phyloP scores from a whole-genome alignment of 192 early-diverging fungal species.

The Pilaira anomala region DNA sequence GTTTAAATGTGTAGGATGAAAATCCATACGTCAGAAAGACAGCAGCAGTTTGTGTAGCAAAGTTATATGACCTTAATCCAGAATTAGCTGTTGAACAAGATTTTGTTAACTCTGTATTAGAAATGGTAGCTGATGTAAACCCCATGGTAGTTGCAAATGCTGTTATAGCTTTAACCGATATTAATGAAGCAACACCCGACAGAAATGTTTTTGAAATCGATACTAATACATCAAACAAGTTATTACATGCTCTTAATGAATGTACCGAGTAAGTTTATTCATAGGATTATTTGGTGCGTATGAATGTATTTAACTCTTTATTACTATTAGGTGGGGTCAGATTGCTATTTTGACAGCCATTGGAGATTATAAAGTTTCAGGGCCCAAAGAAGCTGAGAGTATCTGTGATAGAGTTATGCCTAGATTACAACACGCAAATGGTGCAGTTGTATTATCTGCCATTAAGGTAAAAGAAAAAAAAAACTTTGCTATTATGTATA shows the following conservation, averaged over 20 bases:
- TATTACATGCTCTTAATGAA: constrained; percentile 94
- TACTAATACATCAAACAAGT: constrained; percentile 63
- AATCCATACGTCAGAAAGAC: constrained; percentile 99
- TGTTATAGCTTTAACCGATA: constrained; percentile 88
- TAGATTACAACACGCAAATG: constrained; percentile 93
- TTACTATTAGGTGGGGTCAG: constrained; percentile 93
- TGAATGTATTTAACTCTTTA: neutral
- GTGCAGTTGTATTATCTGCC: constrained; percentile 90
- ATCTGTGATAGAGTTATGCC: constrained; percentile 91
- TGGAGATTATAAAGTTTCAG: constrained; percentile 70
- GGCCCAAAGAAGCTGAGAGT: constrained; percentile 79
- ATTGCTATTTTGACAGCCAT: constrained; percentile 89
- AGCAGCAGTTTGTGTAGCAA: constrained; percentile 93
- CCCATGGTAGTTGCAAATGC: constrained; percentile 98
- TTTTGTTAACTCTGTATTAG: constrained; percentile 80
- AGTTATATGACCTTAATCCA: constrained; percentile 90
- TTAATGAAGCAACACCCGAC: constrained; percentile 69
- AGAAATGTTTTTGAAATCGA: constrained; percentile 79
- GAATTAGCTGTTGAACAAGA: constrained; percentile 89
- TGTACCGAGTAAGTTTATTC: constrained; percentile 79
- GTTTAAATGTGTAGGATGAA: constrained; percentile 63
- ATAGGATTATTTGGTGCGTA: neutral
- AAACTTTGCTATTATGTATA: neutral
- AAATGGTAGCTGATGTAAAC: constrained; percentile 90
- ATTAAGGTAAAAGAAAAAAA: constrained; percentile 54